Conservation (phyloP, 2,329 filamentous ascomycete genomes). For the Bipolaris gigantea region DNA sequence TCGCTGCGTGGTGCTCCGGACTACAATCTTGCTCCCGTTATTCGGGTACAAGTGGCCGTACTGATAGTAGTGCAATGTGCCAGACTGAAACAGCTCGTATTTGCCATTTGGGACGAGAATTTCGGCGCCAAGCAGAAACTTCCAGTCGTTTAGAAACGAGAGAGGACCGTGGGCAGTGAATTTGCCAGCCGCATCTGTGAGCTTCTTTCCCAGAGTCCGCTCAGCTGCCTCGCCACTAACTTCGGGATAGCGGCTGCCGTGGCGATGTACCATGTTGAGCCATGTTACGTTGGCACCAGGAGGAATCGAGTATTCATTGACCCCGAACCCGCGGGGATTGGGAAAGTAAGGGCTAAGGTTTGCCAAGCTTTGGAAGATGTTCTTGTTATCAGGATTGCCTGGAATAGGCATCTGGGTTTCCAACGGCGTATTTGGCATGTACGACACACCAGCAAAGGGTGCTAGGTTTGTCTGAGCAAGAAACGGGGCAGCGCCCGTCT, state of each 20-base stretch:
- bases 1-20: constrained; percentile 73
- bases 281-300: constrained; percentile 68
- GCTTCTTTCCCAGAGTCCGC: constrained; percentile 57
- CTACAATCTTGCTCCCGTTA: constrained; percentile 71
- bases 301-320: constrained; percentile 70
- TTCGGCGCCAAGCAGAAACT: constrained; percentile 68
- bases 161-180: constrained; percentile 62
- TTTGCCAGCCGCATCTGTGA: constrained; percentile 58
- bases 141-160: constrained; percentile 70
- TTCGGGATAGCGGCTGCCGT: constrained; percentile 71
- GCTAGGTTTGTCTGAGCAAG: constrained; percentile 71
- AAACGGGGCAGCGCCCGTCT: constrained; percentile 71
- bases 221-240: constrained; percentile 61
- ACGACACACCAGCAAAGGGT: constrained; percentile 62
- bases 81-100: constrained; percentile 72
- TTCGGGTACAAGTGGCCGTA: constrained; percentile 70
- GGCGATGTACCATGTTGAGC: constrained; percentile 72
- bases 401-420: constrained; percentile 70
- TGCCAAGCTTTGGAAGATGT: constrained; percentile 72
- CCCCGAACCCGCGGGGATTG: constrained; percentile 69
- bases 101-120: constrained; percentile 73
- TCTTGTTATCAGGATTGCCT: constrained; percentile 60
- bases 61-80: constrained; percentile 71
- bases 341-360: constrained; percentile 71
- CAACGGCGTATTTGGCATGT: constrained; percentile 69